Evolutionary conservation across 208 protist species (phyloP), one percentile per base, ranked within the genome.

Genomic region (Leishmania turanica): DNA sequence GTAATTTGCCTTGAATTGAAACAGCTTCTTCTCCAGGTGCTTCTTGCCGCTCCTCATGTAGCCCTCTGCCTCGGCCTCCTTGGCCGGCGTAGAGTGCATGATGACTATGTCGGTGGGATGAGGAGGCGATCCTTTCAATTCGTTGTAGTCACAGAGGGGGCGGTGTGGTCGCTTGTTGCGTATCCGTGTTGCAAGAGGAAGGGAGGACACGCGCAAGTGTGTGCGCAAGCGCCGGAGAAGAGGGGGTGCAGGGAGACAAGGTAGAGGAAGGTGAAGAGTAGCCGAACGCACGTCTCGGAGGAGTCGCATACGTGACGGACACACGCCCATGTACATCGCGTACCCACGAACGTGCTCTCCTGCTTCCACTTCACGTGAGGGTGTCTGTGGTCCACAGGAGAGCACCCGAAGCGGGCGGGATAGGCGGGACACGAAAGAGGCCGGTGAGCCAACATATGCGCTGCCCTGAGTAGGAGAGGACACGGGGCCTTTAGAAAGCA

Each of bases 1-100:
- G 85, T 92, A 93, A 82, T 94, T 86, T 58, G 90, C 79, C 56
- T 87, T 90, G 74, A 88, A 83, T 69, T 89, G 85, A 49, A 93
- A 87, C 19, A 95, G 71, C 27, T 69, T 79, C 65, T 90, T 95
- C 65, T 94, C 69, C 13, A 80, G 72, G 62, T 92, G 88, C 77
- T 94, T 93, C 71, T 88, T 88, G 42, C 77, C 93, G 51, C 83
- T 79, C 62, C 80, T 74, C 89, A 95, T 89, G 54, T 93, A 85
- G 64, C 70, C 82, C 40, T 90, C 89, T 34, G 90, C 93, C 58
- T 97, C 89, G 8, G 42, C 53, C 58, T 89, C 84, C 31, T 79
- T 84, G 27, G 77, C 54, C 13, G 45, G 58, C 2, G 79, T 45
- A 34, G 79, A 81, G 58, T 84, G 78, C 74, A 83, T 84, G 53